These are phyloP conservation scores for Lactarius hengduanensis DNA, from an alignment of 768 basidiomycete genomes.

Conservation along the genomic window DNA sequence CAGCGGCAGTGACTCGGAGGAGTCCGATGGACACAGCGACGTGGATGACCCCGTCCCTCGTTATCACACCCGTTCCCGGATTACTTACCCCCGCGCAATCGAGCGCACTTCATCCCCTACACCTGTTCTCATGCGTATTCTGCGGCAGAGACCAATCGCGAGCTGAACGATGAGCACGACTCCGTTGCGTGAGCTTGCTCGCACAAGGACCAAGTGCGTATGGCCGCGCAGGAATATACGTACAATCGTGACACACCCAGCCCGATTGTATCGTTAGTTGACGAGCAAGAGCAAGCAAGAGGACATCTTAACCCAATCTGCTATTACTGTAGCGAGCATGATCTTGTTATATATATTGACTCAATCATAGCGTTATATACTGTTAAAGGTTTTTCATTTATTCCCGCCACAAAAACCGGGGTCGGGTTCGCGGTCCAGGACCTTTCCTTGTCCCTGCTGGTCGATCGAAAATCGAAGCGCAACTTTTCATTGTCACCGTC, in stretches of 20 bases:
- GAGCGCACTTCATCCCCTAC: too few relatives aligned
- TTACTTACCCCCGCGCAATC: neutral
- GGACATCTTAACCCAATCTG: neutral
- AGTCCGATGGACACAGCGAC: neutral
- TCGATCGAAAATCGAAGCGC: too few relatives aligned
- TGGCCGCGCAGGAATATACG: neutral
- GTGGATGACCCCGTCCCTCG: neutral
- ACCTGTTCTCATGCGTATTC: neutral
- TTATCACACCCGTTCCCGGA: neutral
- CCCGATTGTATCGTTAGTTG: neutral
- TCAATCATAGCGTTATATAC: neutral
- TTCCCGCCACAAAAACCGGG: neutral
- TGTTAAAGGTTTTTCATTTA: neutral
- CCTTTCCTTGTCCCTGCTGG: too few relatives aligned
- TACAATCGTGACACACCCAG: neutral
- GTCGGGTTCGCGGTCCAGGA: too few relatives aligned
- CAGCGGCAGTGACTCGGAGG: neutral
- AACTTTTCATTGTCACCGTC: too few relatives aligned
- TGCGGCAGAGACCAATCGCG: neutral
- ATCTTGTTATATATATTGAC: neutral
- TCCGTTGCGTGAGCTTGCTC: neutral
- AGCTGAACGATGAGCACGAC: neutral
- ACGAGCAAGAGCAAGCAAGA: neutral
- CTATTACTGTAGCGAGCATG: neutral
- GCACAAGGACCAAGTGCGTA: neutral